Evolutionary conservation across 345 rosid genomes (phyloP).

Genomic region (Corchorus capsularis): DNA sequence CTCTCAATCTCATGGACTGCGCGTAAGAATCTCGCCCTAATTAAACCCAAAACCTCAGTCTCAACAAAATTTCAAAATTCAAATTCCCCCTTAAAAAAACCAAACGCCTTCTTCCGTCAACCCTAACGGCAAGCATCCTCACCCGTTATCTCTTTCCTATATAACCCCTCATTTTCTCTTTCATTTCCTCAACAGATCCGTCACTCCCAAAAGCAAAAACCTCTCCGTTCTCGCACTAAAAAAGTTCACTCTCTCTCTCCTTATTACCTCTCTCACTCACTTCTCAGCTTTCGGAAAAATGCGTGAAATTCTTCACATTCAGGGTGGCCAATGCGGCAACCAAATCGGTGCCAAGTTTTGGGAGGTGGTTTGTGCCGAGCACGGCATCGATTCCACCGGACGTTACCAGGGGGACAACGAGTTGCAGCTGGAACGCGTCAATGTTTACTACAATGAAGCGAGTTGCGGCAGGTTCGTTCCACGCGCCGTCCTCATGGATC

Average conservation of each 20-base stretch:
- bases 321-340: slow-evolving; percentile 82
- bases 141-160: slow-evolving; percentile 35
- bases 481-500: slow-evolving; percentile 76
- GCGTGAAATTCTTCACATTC: slow-evolving; percentile 81
- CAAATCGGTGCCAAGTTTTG: slow-evolving; percentile 74
- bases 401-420: slow-evolving; percentile 61
- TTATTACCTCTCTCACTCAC: neutral
- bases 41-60: neutral
- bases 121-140: slow-evolving; percentile 31
- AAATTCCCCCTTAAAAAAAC: slow-evolving; percentile 45
- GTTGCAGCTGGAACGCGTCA: slow-evolving; percentile 72
- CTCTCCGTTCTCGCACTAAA: neutral
- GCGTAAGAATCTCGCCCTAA: slow-evolving; percentile 6
- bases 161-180: slow-evolving; percentile 10
- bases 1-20: neutral
- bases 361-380: slow-evolving; percentile 64
- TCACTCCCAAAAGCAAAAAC: neutral
- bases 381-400: slow-evolving; percentile 71
- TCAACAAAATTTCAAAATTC: slow-evolving; percentile 34
- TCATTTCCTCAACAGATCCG: slow-evolving; percentile 10
- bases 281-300: slow-evolving; percentile 32
- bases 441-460: slow-evolving; percentile 78
- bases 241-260: neutral
- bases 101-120: slow-evolving; percentile 39
- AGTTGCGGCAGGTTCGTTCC: slow-evolving; percentile 76